A percentile compares a stretch with the other conserved stretches of the same genome.
phyloP scores from a whole-genome alignment of 179 eudicot species.

The Beta lomatogona region DNA sequence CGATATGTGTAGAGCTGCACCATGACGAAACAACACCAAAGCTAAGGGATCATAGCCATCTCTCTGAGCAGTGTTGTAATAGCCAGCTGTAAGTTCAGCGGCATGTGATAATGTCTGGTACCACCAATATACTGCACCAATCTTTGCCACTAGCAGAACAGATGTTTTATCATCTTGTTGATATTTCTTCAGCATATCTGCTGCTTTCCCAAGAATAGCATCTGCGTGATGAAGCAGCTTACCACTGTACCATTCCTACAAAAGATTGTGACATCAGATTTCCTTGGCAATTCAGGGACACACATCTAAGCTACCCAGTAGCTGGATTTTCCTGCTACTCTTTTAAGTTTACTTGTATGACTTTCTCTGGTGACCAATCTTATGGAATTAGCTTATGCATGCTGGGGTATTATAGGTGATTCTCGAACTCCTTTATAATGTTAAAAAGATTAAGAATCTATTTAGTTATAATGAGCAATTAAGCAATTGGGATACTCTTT shows the following conservation, averaged over 20 bases:
- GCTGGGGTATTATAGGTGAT: too few relatives aligned
- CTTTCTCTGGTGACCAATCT: too few relatives aligned
- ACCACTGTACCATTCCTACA: constrained; percentile 72
- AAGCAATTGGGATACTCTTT: background rate
- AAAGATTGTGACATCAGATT: constrained; percentile 23
- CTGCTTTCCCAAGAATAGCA: constrained; percentile 51
- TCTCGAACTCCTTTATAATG: background rate
- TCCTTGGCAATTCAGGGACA: constrained; percentile 2
- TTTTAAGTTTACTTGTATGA: background rate
- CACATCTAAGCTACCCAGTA: constrained; percentile 6
- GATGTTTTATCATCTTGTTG: constrained; percentile 45
- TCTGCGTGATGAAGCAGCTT: constrained; percentile 62
- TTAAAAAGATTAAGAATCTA: background rate
- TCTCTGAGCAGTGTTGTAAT: constrained; percentile 61
- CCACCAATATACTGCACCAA: constrained; percentile 66
- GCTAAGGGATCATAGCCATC: constrained; percentile 67
- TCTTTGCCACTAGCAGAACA: constrained; percentile 59
- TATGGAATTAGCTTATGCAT: too few relatives aligned
- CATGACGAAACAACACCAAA: constrained; percentile 47
- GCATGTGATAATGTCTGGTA: constrained; percentile 57
- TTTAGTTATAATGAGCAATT: background rate
- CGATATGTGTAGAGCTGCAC: constrained; percentile 60
- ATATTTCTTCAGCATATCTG: constrained; percentile 53
- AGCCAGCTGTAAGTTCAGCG: constrained; percentile 73
- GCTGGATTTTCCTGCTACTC: background rate